Evolutionary conservation across 2,329 filamentous ascomycete genomes (phyloP), one percentile per base, ranked within the genome.

Genomic region (Hirsutella rhossiliensis): DNA sequence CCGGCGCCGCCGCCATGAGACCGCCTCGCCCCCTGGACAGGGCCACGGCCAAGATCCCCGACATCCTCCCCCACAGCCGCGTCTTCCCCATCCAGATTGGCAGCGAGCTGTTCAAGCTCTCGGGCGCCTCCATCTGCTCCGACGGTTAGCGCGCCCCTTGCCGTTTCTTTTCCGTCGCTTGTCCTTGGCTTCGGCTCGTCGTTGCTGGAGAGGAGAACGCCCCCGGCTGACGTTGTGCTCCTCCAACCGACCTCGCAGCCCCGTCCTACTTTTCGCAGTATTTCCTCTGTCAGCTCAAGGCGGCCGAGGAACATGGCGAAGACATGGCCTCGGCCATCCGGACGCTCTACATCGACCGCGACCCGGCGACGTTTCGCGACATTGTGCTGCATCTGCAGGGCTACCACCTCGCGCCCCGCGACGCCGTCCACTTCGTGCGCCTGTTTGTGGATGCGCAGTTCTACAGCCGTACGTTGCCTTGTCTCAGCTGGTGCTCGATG

Each of bases 201-300:
- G 15, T n/a, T 15, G 15, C 6, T 15, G n/a, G n/a, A n/a, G n/a
- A n/a, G n/a, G n/a, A n/a, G n/a, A n/a, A n/a, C n/a, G n/a, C n/a
- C 7, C 7, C 12, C 15, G 5, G 12, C 17, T 19, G 17, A 19
- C n/a, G n/a, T n/a, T n/a, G n/a, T 27, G 7, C 11, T 13, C 12
- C 19, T 13, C 38, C 27, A 12, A 40, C 23, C 4, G 15, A 6
- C 20, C 19, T 8, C n/a, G 34, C 34, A 94, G 90, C 88, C 56
- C 90, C 90, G 46, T 96, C 89, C 41, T 96, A 96, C 63, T 96
- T 97, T 66, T 94, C 90, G 18, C 83, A 87, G 54, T 96, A 92
- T 68, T 97, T 97, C 63, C 74, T 81, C 53, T 85, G 86, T 55
- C 89, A 96, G 65, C 65, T 96, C 36, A 74, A 76, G 45, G 66